phyloP scores from a whole-genome alignment of 2,329 filamentous ascomycete genomes.

The Pseudogymnoascus sp. region DNA sequence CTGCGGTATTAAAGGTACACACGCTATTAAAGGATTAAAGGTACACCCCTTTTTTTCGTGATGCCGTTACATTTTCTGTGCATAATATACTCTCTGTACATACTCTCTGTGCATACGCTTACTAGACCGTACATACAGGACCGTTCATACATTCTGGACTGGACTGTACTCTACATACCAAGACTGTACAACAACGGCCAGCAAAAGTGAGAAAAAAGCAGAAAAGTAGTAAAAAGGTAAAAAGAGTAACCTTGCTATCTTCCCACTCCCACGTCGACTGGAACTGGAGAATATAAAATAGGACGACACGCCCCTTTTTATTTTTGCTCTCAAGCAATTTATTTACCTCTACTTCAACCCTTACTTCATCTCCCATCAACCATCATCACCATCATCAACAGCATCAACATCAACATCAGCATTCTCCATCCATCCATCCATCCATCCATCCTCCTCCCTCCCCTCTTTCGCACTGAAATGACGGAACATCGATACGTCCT shows the following conservation, averaged over 20 bases:
- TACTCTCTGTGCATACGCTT: too few species aligned
- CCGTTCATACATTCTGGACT: neutral
- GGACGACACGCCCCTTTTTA: neutral
- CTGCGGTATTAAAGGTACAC: too few species aligned
- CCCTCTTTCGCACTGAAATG: neutral
- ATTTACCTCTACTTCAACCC: neutral
- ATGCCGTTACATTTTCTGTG: too few species aligned
- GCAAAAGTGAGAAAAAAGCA: neutral
- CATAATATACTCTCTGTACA: too few species aligned
- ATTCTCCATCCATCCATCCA: too few species aligned
- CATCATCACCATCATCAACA: neutral
- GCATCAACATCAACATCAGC: neutral
- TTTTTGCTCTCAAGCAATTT: neutral
- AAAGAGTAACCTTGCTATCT: neutral
- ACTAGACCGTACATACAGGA: neutral
- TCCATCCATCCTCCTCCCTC: neutral
- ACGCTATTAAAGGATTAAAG: too few species aligned
- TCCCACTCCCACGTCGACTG: too few species aligned
- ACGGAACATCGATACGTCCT: neutral
- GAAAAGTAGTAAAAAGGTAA: neutral
- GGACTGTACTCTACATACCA: neutral
- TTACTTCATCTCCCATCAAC: neutral
- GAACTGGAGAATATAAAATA: neutral
- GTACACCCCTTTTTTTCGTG: too few species aligned
- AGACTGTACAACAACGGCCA: neutral